Conservation (phyloP, 345 rosid genomes). For the rapeseed (Brassica napus) region DNA sequence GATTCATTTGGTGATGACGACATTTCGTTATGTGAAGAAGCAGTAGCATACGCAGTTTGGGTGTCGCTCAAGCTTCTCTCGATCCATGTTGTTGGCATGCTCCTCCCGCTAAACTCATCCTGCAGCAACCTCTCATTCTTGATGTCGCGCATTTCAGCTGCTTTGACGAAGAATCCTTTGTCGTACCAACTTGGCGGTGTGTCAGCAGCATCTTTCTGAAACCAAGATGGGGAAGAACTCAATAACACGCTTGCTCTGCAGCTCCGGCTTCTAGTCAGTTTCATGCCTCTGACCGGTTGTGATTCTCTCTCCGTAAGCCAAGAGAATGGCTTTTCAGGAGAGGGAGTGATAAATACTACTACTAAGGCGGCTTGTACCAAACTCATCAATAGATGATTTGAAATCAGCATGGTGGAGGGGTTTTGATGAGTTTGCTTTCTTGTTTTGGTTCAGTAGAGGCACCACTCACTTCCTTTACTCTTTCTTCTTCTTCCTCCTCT, state of each 20-base stretch:
- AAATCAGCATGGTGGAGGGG: no score
- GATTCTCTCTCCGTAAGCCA: slow-evolving; percentile 47
- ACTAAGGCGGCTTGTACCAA: no score
- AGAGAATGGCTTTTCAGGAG: not conserved
- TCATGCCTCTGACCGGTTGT: slow-evolving; percentile 41
- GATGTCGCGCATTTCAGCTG: slow-evolving; percentile 39
- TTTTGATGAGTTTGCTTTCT: no score
- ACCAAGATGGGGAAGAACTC: slow-evolving; percentile 38
- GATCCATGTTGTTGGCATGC: no score
- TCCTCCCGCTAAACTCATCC: no score
- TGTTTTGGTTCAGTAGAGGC: no score
- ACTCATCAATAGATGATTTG: no score
- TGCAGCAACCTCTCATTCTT: no score
- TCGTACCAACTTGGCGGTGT: slow-evolving; percentile 45
- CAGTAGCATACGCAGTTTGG: no score
- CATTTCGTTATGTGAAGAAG: no score
- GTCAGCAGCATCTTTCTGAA: slow-evolving; percentile 39
- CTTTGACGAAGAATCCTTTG: slow-evolving; percentile 38
- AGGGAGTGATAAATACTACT: no score
- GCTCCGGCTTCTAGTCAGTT: slow-evolving; percentile 38
- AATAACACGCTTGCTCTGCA: slow-evolving; percentile 32
- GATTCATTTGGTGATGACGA: slow-evolving; percentile 13
- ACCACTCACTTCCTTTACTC: slow-evolving; percentile 14
- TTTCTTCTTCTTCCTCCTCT: slow-evolving; percentile 23
- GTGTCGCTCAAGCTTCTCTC: no score